These are phyloP conservation scores for Pseudoneurospora amorphoporcata DNA, from an alignment of 495 filamentous ascomycete species.

Conservation along the genomic window DNA sequence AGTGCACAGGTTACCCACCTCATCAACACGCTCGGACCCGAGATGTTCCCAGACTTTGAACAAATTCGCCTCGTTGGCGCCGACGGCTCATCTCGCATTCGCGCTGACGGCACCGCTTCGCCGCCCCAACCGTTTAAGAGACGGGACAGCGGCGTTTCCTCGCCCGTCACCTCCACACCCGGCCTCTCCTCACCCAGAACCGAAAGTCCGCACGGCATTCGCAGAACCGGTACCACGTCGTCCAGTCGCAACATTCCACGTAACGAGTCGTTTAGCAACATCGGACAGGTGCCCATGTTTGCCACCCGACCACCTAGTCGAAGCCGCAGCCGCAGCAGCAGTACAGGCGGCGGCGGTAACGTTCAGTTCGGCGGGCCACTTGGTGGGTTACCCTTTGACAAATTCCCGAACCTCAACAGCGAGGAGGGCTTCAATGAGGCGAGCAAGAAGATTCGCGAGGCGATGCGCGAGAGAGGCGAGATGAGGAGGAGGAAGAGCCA, in stretches of 20 bases:
- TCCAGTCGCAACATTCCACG: constrained; percentile 54
- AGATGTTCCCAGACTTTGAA: constrained; percentile 96
- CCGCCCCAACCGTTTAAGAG: constrained; percentile 4
- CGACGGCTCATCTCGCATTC: constrained; percentile 14
- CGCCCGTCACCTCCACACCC: background rate
- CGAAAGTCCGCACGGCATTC: constrained; percentile 15
- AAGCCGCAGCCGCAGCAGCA: constrained; percentile 61
- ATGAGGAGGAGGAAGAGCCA: constrained; percentile 60
- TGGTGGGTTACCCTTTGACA: constrained; percentile 54
- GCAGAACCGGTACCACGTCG: constrained; percentile 29
- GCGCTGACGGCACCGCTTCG: constrained; percentile 6
- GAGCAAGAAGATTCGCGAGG: constrained; percentile 71
- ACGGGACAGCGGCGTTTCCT: constrained; percentile 20
- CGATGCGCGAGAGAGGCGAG: constrained; percentile 76
- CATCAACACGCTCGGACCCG: constrained; percentile 92
- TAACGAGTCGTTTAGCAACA: constrained; percentile 87
- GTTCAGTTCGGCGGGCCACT: constrained; percentile 13
- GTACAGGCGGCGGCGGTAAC: constrained; percentile 45
- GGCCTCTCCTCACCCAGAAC: constrained; percentile 6
- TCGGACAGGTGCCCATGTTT: constrained; percentile 78
- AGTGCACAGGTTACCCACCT: constrained; percentile 75
- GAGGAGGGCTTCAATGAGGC: constrained; percentile 73
- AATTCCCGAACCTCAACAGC: constrained; percentile 60
- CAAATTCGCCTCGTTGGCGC: constrained; percentile 62
- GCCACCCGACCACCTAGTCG: constrained; percentile 72